Evolutionary conservation across 2,329 filamentous ascomycete species (phyloP), one percentile per base, ranked within the genome.

Genomic region (Alternaria alternata): DNA sequence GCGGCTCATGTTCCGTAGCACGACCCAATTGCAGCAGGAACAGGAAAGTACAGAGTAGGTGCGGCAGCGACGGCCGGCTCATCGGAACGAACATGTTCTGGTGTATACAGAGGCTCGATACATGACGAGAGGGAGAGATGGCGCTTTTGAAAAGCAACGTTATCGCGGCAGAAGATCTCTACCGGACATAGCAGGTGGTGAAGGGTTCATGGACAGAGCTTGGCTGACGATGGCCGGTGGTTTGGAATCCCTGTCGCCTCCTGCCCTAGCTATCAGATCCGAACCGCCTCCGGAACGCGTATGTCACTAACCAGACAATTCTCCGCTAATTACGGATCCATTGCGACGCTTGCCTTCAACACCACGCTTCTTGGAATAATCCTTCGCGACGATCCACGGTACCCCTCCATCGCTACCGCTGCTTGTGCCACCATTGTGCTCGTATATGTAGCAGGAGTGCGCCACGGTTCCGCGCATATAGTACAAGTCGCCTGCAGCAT

Each of bases 251-350:
- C 62, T 67, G 64, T 54, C 47, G 51, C 20, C 46, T 49, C 20
- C 26, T 41, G 44, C 49, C 60, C 63, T 62, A 62, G 56, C 41
- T 55, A 62, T 57, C 58, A 55, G 24, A 62, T 67, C 62, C 54
- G 57, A 65, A 59, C 70, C 62, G 60, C 64, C 61, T 70, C 59
- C 49, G 68, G 71, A 70, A 38, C 46, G 46, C 70, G 69, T 55
- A 61, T 62, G 57, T 61, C 64, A 51, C 55, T 58, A 57, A 44
- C 57, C 51, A 61, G 56, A 61, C 36, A 62, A 67, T 64, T 64
- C 57, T 62, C 62, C 61, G 55, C 62, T 64, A 68, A 59, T 60
- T 53, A 62, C 64, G 52, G 63, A 53, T 59, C 59, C 58, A 63
- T 62, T 65, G 57, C 61, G 61, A 64, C 67, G 56, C 62, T 62